Evolutionary conservation across 306 rosid species (phyloP).

Genomic region (Gleditsia sinensis): DNA sequence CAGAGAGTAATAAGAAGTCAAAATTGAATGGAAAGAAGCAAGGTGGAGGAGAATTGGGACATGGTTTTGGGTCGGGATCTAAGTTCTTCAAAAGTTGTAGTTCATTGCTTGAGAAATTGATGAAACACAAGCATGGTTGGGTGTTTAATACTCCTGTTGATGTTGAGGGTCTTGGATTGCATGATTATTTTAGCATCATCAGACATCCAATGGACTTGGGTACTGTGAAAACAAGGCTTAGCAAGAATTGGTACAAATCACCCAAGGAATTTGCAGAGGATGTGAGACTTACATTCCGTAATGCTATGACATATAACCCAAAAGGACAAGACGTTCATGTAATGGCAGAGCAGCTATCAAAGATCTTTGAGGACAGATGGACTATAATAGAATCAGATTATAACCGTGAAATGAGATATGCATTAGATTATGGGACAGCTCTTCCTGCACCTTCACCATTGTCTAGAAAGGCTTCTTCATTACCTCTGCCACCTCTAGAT

Average conservation of each 20-base stretch:
- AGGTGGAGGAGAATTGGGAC: conserved; percentile 62
- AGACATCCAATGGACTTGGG: conserved; percentile 94
- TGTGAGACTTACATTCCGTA: conserved; percentile 84
- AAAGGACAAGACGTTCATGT: conserved; percentile 93
- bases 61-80: conserved; percentile 66
- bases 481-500: conserved; percentile 76
- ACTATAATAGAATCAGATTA: conserved; percentile 82
- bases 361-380: conserved; percentile 89
- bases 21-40: conserved; percentile 76
- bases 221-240: conserved; percentile 76
- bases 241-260: conserved; percentile 90
- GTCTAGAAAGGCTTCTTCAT: conserved; percentile 62
- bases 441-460: conserved; percentile 67
- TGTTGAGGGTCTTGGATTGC: conserved; percentile 81
- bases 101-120: conserved; percentile 86
- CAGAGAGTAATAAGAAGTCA: conserved; percentile 81
- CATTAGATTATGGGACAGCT: conserved; percentile 53
- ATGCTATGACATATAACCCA: conserved; percentile 95
- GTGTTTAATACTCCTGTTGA: conserved; percentile 93
- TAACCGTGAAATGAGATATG: conserved; percentile 76
- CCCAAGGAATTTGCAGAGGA: conserved; percentile 98
- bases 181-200: conserved; percentile 79
- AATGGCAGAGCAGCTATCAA: conserved; percentile 84
- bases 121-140: conserved; percentile 95
- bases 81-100: conserved; percentile 88